These are phyloP conservation scores for Ballota nigra DNA, from an alignment of 257 asterid genomes.

Conservation along the genomic window DNA sequence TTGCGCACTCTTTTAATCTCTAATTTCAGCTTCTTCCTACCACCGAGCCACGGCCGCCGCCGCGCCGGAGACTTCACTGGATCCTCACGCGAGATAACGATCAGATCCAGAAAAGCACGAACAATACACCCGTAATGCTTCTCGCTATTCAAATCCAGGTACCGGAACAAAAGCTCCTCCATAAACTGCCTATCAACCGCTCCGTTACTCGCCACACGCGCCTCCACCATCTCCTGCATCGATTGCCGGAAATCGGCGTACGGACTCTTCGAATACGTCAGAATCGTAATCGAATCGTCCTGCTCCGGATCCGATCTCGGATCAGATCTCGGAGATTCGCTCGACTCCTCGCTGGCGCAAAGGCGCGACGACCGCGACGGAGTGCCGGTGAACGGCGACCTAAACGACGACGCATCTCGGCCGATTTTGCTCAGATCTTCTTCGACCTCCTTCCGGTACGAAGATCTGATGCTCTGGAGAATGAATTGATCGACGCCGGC, in stretches of 20 bases:
- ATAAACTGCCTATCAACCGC: conserved; percentile 64
- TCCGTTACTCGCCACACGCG: conserved; percentile 39
- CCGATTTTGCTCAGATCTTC: conserved; percentile 21
- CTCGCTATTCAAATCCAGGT: conserved; percentile 60
- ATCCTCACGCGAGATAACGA: conserved; percentile 39
- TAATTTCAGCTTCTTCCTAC: conserved; percentile 13
- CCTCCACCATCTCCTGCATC: conserved; percentile 53
- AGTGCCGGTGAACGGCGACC: not conserved
- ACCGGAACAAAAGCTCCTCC: conserved; percentile 72
- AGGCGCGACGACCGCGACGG: conserved; percentile 11
- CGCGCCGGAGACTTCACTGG: conserved; percentile 26
- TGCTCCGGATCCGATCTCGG: not conserved
- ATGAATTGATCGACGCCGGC: conserved; percentile 47
- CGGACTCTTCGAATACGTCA: conserved; percentile 38
- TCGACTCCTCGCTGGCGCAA: not conserved
- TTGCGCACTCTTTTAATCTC: conserved; percentile 12
- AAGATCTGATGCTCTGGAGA: conserved; percentile 44
- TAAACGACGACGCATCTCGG: not conserved
- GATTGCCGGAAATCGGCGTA: conserved; percentile 44
- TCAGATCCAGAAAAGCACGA: conserved; percentile 62
- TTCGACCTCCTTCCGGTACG: conserved; percentile 26
- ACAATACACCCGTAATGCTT: conserved; percentile 43
- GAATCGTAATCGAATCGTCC: conserved; percentile 28
- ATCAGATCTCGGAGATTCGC: not conserved
- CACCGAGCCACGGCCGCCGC: conserved; percentile 16